Base-by-base conservation (phyloP, 768 basidiomycete genomes). In the Clavulina sp. region DNA sequence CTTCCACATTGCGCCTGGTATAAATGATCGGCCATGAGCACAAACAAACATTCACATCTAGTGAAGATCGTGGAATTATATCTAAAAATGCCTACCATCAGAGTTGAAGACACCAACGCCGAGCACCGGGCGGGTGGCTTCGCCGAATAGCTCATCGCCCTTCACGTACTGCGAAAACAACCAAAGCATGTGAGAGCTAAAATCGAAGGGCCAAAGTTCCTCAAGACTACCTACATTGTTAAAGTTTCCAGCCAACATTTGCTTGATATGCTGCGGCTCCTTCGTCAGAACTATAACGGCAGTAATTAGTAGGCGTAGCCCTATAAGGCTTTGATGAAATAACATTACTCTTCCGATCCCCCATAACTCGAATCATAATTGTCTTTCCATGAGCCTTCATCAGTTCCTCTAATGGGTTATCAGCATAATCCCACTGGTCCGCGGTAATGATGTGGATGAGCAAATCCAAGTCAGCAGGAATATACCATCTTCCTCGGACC, bases 41-140 rank as follows among this genome's bases (percentile, higher is more conserved):
- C 7, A 46, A 9, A 9, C 16, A 16, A 9, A 9, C 7, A 46
- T 13, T 46, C 13, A 9, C 9, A 28, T 23, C 7, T 26, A 26
- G 7, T 9, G 43, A 7, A 9, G 13, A 46, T 7, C 7, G n/a
- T n/a, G n/a, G n/a, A n/a, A n/a, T n/a, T n/a, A n/a, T n/a, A n/a
- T n/a, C n/a, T n/a, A n/a, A n/a, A n/a, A 28, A 9, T 9, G 9
- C 1, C 80, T 76, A n/a, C 57, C 56, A 30, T 58, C 57, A 36
- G 52, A 69, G 55, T 74, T 77, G 61, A 78, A 77, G 5, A 78
- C 75, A 0, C 81, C 81, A 9, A 70, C 69, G 0, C 81, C 81
- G 16, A 81, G 32, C 18, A 49, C 1, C 70, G 69, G 71, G 52
- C 4, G 18, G n/a, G 23, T 52, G 5, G 52, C 53, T 19, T 32